Evolutionary conservation across 192 early-diverging fungal genomes (phyloP), one percentile per base, ranked within the genome.

Genomic region (Haplosporangium gracile): DNA sequence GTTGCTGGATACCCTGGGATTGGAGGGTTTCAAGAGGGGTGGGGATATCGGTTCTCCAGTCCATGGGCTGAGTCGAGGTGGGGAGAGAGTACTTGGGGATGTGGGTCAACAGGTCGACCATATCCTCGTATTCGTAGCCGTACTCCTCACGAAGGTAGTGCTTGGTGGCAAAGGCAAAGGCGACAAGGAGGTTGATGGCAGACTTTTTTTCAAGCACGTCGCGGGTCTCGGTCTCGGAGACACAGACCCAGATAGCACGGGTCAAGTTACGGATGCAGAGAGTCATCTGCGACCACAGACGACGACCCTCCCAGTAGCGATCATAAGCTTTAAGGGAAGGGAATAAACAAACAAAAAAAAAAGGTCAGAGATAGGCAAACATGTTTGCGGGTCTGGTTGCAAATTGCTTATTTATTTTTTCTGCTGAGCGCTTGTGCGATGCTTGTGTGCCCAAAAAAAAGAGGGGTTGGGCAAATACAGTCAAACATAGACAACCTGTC

Each of bases 271-370:
- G 94, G 68, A 96, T 90, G 34, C 90, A 88, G 36, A 92, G 90
- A 40, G 91, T 90, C 78, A 97, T 83, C 20, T 92, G 91, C 43
- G 92, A 93, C 97, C 97, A 99, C 26, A 93, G 80, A 79, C 94
- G 91, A 60, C 98, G 93, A 26, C 96, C 98, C 89, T 97, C 98
- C 93, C 93, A 97, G 90, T 93, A 98, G 38, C 97, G 90, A 78
- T 95, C 93, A 75, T 95, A 95, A 29, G 94, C 95, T 38, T 90
- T 15, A 65, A 34, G 15, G 2, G 36, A 2, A 36, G 36, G 36
- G 36, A 36, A 36, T 36, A 36, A 36, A 42, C 11, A 13, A 55
- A n/a, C 1, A 60, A 39, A 60, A 40, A 18, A 75, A 60, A 75
- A 34, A 20, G 1, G 53, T 57, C 11, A 51, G 29, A 32, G 18